These are phyloP conservation scores for Corchorus capsularis DNA, from an alignment of 345 rosid genomes.

Conservation along the genomic window DNA sequence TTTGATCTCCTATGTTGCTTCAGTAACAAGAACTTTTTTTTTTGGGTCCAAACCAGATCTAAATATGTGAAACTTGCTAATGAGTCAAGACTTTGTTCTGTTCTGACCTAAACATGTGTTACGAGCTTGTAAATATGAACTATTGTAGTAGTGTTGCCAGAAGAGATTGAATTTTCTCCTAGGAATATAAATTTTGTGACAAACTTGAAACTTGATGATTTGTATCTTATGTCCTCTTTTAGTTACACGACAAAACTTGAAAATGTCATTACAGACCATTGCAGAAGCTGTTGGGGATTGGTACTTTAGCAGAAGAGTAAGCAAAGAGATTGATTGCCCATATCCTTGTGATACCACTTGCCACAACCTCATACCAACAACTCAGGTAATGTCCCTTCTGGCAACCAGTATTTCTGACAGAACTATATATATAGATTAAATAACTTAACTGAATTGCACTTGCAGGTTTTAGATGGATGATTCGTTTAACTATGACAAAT, in stretches of 20 bases:
- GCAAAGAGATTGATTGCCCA: constrained; percentile 65
- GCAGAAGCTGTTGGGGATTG: constrained; percentile 90
- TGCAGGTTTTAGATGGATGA: constrained; percentile 17
- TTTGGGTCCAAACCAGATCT: background rate
- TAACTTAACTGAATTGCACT: constrained; percentile 5
- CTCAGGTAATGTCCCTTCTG: constrained; percentile 22
- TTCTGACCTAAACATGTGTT: background rate
- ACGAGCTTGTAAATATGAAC: background rate
- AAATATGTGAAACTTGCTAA: background rate
- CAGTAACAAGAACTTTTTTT: background rate
- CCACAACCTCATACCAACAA: constrained; percentile 62
- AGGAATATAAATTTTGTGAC: background rate
- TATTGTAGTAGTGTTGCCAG: background rate
- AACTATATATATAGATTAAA: background rate
- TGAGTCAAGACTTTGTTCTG: background rate
- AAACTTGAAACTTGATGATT: background rate
- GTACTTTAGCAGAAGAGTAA: constrained; percentile 65
- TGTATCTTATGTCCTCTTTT: background rate
- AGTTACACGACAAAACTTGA: background rate
- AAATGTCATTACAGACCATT: constrained; percentile 53
- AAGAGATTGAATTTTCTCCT: background rate
- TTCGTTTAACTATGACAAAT: background rate
- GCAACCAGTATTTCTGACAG: background rate
- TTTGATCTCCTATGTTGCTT: background rate
- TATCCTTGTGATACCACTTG: constrained; percentile 83